Evolutionary conservation across 257 asterid genomes (phyloP).

Genomic region (Misopates orontium): DNA sequence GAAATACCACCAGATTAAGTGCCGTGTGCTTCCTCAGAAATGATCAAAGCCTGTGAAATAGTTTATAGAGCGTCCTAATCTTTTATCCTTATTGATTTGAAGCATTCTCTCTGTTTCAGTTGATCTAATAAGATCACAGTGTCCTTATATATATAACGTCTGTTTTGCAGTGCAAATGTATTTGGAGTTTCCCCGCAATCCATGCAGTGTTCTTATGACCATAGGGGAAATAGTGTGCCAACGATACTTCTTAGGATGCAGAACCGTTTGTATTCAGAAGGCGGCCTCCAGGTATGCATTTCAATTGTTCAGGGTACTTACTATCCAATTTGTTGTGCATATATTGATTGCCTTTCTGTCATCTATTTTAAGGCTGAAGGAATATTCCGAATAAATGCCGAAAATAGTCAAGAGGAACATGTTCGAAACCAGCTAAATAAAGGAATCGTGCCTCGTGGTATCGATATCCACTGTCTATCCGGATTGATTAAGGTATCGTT

Average conservation of each 20-base stretch:
- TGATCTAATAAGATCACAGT: too few relatives aligned
- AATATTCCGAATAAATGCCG: slow-evolving; percentile 79
- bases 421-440: slow-evolving; percentile 63
- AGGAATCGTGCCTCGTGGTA: slow-evolving; percentile 68
- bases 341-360: slow-evolving; percentile 4
- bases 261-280: slow-evolving; percentile 59
- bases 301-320: background rate
- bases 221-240: slow-evolving; percentile 80
- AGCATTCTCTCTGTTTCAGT: too few relatives aligned
- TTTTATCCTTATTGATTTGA: too few relatives aligned
- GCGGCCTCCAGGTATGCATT: slow-evolving; percentile 66
- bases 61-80: too few relatives aligned
- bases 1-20: too few relatives aligned
- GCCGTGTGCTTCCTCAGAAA: too few relatives aligned
- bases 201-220: slow-evolving; percentile 79
- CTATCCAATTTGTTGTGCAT: background rate
- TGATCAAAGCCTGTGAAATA: too few relatives aligned
- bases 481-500: slow-evolving; percentile 79
- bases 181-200: slow-evolving; percentile 90
- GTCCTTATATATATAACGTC: background rate
- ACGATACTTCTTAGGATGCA: slow-evolving; percentile 81
- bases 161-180: slow-evolving; percentile 60
- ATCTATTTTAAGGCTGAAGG: slow-evolving; percentile 71
- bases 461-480: slow-evolving; percentile 82
- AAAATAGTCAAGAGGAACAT: slow-evolving; percentile 63